Evolutionary conservation across 345 rosid genomes (phyloP), one percentile per base, ranked within the genome.

Genomic region (Sapria himalayana): DNA sequence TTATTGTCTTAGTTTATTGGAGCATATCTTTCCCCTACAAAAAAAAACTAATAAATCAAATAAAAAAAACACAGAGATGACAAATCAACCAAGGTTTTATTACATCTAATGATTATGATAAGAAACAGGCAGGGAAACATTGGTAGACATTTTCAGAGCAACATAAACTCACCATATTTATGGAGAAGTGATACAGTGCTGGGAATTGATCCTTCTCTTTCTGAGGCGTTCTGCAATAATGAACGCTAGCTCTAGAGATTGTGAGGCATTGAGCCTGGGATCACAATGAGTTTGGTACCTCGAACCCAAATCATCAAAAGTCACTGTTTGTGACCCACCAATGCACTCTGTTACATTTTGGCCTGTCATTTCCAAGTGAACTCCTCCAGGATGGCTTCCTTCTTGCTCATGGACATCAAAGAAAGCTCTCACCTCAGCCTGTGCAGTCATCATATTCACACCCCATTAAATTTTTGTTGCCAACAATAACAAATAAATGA

Each of bases 331-430:
- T n/a, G 76, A 69, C 20, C 85, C 77, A 19, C 80, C 77, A 3
- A 76, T 72, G 69, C 80, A 76, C 53, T 69, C 80, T 0, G 85
- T 76, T 61, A 72, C 85, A 32, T 76, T 72, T 51, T 72, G 81
- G 24, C 85, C 81, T 0, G 81, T 72, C 81, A 72, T 76, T 62
- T 72, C 85, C 10, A 76, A 45, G 43, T 66, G 79, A 43, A 66
- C 59, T 5, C 79, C 79, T 61, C 79, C 85, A 0, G 80, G 85
- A 50, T 64, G 77, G 57, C 85, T 76, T 8, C 78, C 85, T 59
- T 70, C 75, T 72, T 70, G 78, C 51, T 75, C 79, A 29, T 69
- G 79, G 57, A 75, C 85, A 39, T 72, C 76, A 23, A 69, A 75
- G 64, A 75, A 70, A 12, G 85, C 81, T 56, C 66, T 69, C 51